Percentiles rank a stretch among this genome's conserved stretches.
phyloP scores from a whole-genome alignment of 495 filamentous ascomycete species.

The Aspergillus coremiiformis region DNA sequence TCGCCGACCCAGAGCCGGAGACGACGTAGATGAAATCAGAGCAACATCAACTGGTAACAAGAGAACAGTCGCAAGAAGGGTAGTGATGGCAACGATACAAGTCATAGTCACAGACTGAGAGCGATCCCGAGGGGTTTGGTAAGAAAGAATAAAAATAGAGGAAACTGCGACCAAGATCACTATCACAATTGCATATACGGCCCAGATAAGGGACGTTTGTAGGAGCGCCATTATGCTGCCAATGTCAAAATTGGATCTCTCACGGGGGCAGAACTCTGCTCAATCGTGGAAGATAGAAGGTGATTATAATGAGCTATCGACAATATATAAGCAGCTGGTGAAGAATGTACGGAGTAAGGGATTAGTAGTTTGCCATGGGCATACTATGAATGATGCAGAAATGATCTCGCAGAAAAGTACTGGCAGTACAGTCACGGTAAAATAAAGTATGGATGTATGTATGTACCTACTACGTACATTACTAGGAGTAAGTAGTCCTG shows the following conservation, averaged over 20 bases:
- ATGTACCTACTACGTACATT: no score
- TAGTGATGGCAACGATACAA: slow-evolving; percentile 75
- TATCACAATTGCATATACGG: slow-evolving; percentile 77
- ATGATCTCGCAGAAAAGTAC: no score
- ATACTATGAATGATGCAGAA: no score
- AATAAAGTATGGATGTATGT: no score
- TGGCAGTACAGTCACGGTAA: no score
- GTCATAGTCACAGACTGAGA: slow-evolving; percentile 72
- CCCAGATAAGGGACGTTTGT: slow-evolving; percentile 82
- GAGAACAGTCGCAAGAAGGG: slow-evolving; percentile 84
- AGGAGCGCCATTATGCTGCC: slow-evolving; percentile 54
- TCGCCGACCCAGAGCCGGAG: slow-evolving; percentile 66
- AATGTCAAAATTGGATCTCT: slow-evolving; percentile 3
- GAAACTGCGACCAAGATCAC: slow-evolving; percentile 62
- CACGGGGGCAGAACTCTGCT: slow-evolving; percentile 4
- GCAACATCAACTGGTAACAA: slow-evolving; percentile 94
- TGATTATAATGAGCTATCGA: background rate
- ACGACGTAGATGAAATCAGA: slow-evolving; percentile 80
- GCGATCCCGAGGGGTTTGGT: slow-evolving; percentile 82
- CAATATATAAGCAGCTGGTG: background rate
- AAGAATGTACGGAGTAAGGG: background rate
- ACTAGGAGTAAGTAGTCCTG: no score
- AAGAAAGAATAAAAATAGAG: slow-evolving; percentile 73
- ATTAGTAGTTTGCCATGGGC: no score
- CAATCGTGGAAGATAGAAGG: background rate